Base-by-base conservation (phyloP, 2,329 filamentous ascomycete genomes). In the Acrocalymma vagum region DNA sequence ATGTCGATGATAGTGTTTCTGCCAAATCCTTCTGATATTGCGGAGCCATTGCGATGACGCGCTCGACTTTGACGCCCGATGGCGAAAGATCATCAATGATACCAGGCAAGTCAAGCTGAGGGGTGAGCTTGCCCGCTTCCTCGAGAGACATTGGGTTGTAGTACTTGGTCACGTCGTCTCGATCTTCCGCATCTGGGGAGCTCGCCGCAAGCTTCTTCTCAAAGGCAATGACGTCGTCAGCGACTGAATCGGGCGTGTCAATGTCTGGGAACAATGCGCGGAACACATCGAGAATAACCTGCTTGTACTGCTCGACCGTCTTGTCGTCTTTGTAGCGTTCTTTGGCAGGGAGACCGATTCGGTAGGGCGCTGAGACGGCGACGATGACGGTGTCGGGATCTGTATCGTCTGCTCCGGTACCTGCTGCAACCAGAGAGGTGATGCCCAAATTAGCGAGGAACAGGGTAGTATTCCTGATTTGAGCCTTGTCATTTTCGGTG, bases 121-220 rank as follows among this genome's bases (percentile, higher is more conserved):
- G 84, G 1, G 80, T 67, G 15, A 87, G 69, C 3, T 72, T 70
- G 22, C 77, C 72, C 5, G 78, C 79, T 38, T 86, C 79, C 9
- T 78, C 68, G 13, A 86, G 64, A 7, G 76, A 76, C 62, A 79
- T 78, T 1, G 83, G 83, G 55, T 87, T 87, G 66, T 88, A 87
- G 51, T 80, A 82, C 71, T 86, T 81, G 3, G 82, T 85, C 29
- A 86, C 80, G 62, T 86, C 82, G 44, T 82, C 72, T 13, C 76
- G 75, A 38, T 83, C 79, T 60, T 82, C 78, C 2, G 78, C 76
- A 45, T 79, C 77, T 3, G 83, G 82, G 4, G 81, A 81, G 23
- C 78, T 76, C 33, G 76, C 71, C 4, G 84, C 84, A 33, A 87
- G 75, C 52, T 80, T 81, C 58, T 78, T 81, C 60, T 86, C 84